A percentile compares a stretch with the other conserved stretches of the same genome.
Conservation (phyloP, 805 yeast species). For the Isabelozyma pseudorhagii region DNA sequence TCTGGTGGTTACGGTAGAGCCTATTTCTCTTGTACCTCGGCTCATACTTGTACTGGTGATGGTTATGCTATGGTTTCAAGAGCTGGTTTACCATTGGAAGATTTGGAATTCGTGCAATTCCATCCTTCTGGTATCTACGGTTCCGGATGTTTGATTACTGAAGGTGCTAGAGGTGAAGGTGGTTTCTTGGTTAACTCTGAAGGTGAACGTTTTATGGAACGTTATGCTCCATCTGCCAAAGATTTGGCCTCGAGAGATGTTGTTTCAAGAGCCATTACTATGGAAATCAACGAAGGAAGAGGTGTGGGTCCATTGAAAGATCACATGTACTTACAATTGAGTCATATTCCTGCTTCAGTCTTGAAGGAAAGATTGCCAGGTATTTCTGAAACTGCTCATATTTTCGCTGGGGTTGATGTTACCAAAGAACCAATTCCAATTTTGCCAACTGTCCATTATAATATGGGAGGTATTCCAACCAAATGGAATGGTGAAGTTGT, state of each 20-base stretch:
- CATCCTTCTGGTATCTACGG: conserved; percentile 99
- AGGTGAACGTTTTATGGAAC: conserved; percentile 99
- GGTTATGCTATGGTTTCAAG: conserved; percentile 98
- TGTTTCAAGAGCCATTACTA: conserved; percentile 95
- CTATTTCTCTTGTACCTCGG: conserved; percentile 97
- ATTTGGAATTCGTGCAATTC: conserved; percentile 96
- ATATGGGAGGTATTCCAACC: conserved; percentile 99
- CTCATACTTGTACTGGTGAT: conserved; percentile 99
- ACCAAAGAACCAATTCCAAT: conserved; percentile 99
- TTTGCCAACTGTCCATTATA: conserved; percentile 96
- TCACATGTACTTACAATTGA: conserved; percentile 91
- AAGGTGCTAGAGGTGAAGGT: conserved; percentile 99
- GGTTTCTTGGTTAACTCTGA: conserved; percentile 93
- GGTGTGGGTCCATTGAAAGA: conserved; percentile 97
- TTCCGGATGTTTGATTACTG: conserved; percentile 97
- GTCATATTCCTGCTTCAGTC: conserved; percentile 89
- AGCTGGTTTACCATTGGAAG: conserved; percentile 97
- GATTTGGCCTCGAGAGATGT: conserved; percentile 98
- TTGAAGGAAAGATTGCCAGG: conserved; percentile 96
- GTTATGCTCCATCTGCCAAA: conserved; percentile 98
- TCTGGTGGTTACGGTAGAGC: conserved; percentile 99
- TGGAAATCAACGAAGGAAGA: conserved; percentile 98
- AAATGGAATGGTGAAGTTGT: conserved; percentile 95
- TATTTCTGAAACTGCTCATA: conserved; percentile 97
- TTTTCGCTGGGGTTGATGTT: conserved; percentile 98